These are phyloP conservation scores for Monascus ruber DNA, from an alignment of 2,329 filamentous ascomycete species.

Conservation along the genomic window DNA sequence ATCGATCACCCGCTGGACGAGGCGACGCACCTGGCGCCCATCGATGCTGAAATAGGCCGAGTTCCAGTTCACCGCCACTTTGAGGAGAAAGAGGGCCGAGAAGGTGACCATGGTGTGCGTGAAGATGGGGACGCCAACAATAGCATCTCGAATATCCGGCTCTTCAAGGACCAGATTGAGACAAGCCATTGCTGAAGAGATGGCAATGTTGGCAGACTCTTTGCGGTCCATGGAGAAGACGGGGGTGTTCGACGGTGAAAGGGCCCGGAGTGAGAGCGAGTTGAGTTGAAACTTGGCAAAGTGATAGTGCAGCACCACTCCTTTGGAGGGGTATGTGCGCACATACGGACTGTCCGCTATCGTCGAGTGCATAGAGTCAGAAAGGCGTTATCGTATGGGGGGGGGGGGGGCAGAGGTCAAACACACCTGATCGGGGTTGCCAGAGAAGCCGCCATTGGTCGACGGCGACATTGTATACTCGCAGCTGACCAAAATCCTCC, in stretches of 20 bases:
- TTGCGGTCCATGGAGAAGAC: constrained; percentile 34
- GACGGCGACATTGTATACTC: constrained; percentile 37
- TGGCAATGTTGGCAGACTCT: constrained; percentile 36
- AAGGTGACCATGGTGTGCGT: constrained; percentile 37
- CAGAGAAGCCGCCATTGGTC: constrained; percentile 43
- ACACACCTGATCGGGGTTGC: constrained; percentile 34
- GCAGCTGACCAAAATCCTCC: constrained; percentile 40
- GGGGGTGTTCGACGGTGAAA: constrained; percentile 32
- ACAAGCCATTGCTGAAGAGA: constrained; percentile 36
- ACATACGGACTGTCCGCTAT: constrained; percentile 35
- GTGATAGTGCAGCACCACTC: constrained; percentile 42
- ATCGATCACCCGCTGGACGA: constrained; percentile 30
- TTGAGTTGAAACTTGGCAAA: constrained; percentile 45
- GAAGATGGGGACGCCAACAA: constrained; percentile 38
- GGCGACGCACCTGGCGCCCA: constrained; percentile 24
- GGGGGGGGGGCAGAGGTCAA: background rate
- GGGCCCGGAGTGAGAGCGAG: constrained; percentile 29
- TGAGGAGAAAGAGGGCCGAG: constrained; percentile 35
- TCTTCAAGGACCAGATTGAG: constrained; percentile 39
- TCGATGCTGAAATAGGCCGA: constrained; percentile 30
- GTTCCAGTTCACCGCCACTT: constrained; percentile 35
- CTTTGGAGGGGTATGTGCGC: constrained; percentile 39
- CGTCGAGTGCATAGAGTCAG: background rate
- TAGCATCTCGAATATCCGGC: constrained; percentile 36
- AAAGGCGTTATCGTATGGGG: constrained; percentile 1